Evolutionary conservation across 2,329 filamentous ascomycete species (phyloP), one percentile per base, ranked within the genome.

Genomic region (Aspergillus fructus): DNA sequence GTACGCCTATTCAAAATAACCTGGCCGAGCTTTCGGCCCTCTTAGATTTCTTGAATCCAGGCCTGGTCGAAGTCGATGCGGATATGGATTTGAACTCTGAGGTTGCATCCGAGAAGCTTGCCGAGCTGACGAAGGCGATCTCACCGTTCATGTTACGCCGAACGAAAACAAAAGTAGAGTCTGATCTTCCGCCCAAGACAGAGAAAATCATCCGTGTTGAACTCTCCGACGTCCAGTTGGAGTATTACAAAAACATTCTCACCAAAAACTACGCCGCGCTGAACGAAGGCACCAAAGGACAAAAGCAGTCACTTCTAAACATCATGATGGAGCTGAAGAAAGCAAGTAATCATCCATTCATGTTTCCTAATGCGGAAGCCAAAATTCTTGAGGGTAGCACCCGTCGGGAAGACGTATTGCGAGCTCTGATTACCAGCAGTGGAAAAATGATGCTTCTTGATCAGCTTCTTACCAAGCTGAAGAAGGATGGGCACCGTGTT

Each of bases 251-350:
- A 78, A 97, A 97, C 70, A 97, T 99, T 58, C 81, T 99, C 23
- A 97, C 94, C 0, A 88, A 93, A 68, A 99, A 99, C 71, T 99
- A 99, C 68, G 87, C 92, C 30, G 94, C 93, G 3, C 82, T 99
- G 33, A 96, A 96, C 66, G 90, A 96, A 69, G 93, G 92, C 46
- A 88, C 89, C 45, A 91, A 86, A 59, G 94, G 93, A 5, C 91
- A 96, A 73, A 97, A 96, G 75, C 93, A 96, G 64, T 97, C 93
- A 0, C 79, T 99, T 13, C 80, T 99, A 62, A 99, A 99, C 75
- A 94, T 99, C 72, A 97, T 99, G 86, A 99, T 99, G 94, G 94
- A 99, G 74, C 76, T 99, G 68, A 99, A 99, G 80, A 99, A 99
- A 76, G 92, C 94, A 72, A 97, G 93, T 78, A 99, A 99, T 69